Evolutionary conservation across 352 stramenopile species (phyloP).

Genomic region (Thalassiosira exigua): DNA sequence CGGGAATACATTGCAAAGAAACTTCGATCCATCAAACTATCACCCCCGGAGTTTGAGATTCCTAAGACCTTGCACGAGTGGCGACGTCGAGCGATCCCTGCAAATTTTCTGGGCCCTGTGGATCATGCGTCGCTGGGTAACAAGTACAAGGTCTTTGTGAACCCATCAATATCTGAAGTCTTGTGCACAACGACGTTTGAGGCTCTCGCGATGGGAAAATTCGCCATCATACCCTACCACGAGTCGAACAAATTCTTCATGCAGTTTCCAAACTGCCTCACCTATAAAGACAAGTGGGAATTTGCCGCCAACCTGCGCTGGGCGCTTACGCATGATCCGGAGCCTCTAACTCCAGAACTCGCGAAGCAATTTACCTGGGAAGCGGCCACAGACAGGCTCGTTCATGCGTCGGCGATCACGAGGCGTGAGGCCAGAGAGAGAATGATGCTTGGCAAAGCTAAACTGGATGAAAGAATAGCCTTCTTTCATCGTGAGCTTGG

Average conservation of each 20-base stretch:
- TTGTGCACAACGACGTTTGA: slow-evolving; percentile 89
- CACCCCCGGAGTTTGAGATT: slow-evolving; percentile 52
- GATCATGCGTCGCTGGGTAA: slow-evolving; percentile 66
- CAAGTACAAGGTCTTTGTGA: slow-evolving; percentile 85
- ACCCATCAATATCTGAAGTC: slow-evolving; percentile 87
- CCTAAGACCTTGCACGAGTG: slow-evolving; percentile 58
- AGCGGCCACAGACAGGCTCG: slow-evolving; percentile 85
- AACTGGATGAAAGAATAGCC: slow-evolving; percentile 75
- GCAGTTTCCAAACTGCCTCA: slow-evolving; percentile 87
- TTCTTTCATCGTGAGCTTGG: slow-evolving; percentile 73
- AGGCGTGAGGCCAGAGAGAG: slow-evolving; percentile 56
- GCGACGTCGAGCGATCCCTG: slow-evolving; percentile 59
- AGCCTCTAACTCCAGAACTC: slow-evolving; percentile 77
- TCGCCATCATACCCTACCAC: slow-evolving; percentile 85
- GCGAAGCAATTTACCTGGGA: slow-evolving; percentile 84
- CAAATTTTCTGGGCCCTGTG: slow-evolving; percentile 63
- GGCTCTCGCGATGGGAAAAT: slow-evolving; percentile 88
- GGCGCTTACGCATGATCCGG: slow-evolving; percentile 83
- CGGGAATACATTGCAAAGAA: slow-evolving; percentile 41
- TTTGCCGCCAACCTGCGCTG: slow-evolving; percentile 72
- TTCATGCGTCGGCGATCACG: slow-evolving; percentile 72
- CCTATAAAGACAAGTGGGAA: slow-evolving; percentile 68
- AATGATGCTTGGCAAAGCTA: slow-evolving; percentile 57
- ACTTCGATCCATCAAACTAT: slow-evolving; percentile 43
- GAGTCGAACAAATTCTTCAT: slow-evolving; percentile 88